These are phyloP conservation scores for Xylaria digitata DNA, from an alignment of 2,329 filamentous ascomycete genomes.

Conservation along the genomic window DNA sequence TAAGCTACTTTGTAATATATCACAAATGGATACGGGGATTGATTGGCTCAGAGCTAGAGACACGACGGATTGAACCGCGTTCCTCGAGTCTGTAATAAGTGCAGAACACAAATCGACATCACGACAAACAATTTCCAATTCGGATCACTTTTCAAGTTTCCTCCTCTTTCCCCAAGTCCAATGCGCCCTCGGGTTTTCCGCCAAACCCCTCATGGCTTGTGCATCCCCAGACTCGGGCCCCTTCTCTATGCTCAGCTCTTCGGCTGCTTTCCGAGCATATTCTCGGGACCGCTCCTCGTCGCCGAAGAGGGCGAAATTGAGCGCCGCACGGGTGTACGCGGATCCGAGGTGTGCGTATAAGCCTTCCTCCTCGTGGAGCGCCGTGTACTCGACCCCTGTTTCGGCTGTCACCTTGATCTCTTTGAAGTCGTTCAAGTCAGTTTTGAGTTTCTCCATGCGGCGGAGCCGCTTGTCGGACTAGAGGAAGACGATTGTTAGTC, in stretches of 20 bases:
- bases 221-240: constrained; percentile 48
- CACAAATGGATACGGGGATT: background rate
- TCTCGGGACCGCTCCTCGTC: constrained; percentile 48
- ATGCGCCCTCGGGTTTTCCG: constrained; percentile 43
- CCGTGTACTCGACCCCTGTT: constrained; percentile 47
- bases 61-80: background rate
- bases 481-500: background rate
- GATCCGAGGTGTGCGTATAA: constrained; percentile 51
- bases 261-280: constrained; percentile 51
- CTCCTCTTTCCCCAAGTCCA: constrained; percentile 39
- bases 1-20: background rate
- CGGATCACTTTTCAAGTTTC: constrained; percentile 11
- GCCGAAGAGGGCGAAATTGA: constrained; percentile 54
- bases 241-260: constrained; percentile 50
- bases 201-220: constrained; percentile 50
- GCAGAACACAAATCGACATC: background rate
- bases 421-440: constrained; percentile 42
- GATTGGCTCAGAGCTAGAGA: background rate
- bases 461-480: constrained; percentile 51
- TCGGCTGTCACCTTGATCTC: constrained; percentile 45
- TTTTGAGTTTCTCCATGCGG: constrained; percentile 47
- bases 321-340: constrained; percentile 53
- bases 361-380: constrained; percentile 51
- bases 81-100: background rate
- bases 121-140: background rate